A percentile compares a stretch with the other conserved stretches of the same genome.
Conservation (phyloP, 495 filamentous ascomycete species). For the Penicillium arizonense region DNA sequence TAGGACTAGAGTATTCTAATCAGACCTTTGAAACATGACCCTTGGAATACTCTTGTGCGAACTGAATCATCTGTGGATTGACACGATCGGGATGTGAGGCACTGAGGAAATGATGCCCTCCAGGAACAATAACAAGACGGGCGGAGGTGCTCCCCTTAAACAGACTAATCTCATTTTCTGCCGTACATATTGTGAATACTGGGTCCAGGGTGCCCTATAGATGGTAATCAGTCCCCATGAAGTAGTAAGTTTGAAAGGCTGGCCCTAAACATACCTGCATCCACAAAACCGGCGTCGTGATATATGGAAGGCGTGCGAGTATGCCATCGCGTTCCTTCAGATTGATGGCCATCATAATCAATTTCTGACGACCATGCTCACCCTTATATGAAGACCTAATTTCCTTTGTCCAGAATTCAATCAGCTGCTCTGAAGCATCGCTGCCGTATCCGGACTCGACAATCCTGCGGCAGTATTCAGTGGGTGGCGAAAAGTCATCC, state of each 20-base stretch:
- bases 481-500: too few relatives aligned
- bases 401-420: slow-evolving; percentile 50
- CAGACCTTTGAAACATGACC: too few relatives aligned
- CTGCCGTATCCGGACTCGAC: too few relatives aligned
- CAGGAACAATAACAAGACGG: slow-evolving; percentile 46
- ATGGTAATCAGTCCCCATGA: too few relatives aligned
- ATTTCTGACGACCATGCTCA: slow-evolving; percentile 53
- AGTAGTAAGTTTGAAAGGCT: too few relatives aligned
- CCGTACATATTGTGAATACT: slow-evolving; percentile 46
- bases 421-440: too few relatives aligned
- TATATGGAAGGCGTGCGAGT: slow-evolving; percentile 49
- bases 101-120: slow-evolving; percentile 58
- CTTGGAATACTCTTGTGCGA: too few relatives aligned
- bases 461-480: too few relatives aligned
- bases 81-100: slow-evolving; percentile 38
- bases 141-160: slow-evolving; percentile 54
- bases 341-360: slow-evolving; percentile 56
- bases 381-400: slow-evolving; percentile 57
- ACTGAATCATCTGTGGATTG: too few relatives aligned
- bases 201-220: slow-evolving; percentile 57
- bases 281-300: slow-evolving; percentile 62
- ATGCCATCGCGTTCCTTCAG: slow-evolving; percentile 60
- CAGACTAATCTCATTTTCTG: slow-evolving; percentile 55
- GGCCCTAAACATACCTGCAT: slow-evolving; percentile 56
- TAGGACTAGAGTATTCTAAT: too few relatives aligned